Evolutionary conservation across 2,329 filamentous ascomycete species (phyloP), one percentile per base, ranked within the genome.

Genomic region (Ophiocordyceps camponoti-rufipedis): DNA sequence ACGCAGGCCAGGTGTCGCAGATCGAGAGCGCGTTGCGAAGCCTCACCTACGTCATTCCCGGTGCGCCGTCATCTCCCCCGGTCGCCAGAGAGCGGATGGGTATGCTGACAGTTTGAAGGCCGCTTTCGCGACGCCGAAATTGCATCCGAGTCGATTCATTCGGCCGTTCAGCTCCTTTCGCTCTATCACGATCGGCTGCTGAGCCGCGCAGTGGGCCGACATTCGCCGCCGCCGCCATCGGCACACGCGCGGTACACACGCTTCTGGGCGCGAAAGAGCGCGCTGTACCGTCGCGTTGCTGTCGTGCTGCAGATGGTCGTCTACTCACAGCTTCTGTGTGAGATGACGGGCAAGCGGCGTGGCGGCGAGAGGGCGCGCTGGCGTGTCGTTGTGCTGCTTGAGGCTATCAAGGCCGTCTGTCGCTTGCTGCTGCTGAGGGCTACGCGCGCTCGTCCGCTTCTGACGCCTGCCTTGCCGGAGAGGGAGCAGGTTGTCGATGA

Each of bases 261-360:
- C 46, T 78, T 77, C 61, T 83, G 79, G 79, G 69, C 74, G 7
- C 62, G 69, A 46, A 73, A 72, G 53, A 78, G 71, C 55, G 68
- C 72, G 5, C 70, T 85, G 10, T 98, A 98, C 62, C 77, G 81
- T 48, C 76, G 84, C 48, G 77, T 93, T 46, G 88, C 89, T 39
- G 72, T 88, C 51, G 68, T 87, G 5, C 68, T 98, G 43, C 86
- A 94, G 59, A 82, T 94, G 65, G 83, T 95, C 28, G 84, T 91
- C 53, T 96, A 96, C 58, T 94, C 88, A 0, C 86, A 98, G 64
- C 69, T 98, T 29, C 67, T 98, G n/a, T 91, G 89, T 74, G 91
- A 98, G 61, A 98, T 98, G 91, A 77, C 83, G 28, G 88, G 88
- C 28, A 93, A 94, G 63, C 75, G 89, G 43, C 80, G 80, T 50